phyloP scores from a whole-genome alignment of 1,284 basidiomycete genomes.

The Sanguinoderma infundibulare region DNA sequence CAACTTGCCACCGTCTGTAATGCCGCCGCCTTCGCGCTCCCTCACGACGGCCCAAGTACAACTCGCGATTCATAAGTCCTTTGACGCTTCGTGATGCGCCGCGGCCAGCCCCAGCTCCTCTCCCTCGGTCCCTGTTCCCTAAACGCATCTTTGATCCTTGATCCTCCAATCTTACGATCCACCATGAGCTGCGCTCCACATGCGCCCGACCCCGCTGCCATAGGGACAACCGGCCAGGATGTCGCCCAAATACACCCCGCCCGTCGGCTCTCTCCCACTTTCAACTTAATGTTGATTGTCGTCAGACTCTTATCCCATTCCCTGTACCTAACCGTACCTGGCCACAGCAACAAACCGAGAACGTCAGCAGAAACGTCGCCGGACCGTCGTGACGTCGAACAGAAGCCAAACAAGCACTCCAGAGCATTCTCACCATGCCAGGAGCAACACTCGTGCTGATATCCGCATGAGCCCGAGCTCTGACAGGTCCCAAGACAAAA shows the following conservation, averaged over 20 bases:
- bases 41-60: no score
- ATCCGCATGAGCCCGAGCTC: background rate
- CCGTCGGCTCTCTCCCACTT: background rate
- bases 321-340: no score
- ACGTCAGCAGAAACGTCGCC: background rate
- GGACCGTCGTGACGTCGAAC: background rate
- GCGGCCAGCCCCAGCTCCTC: no score
- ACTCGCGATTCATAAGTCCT: no score
- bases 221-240: constrained; percentile 19
- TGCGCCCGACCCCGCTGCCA: constrained; percentile 15
- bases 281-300: no score
- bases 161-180: background rate
- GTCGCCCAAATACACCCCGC: background rate
- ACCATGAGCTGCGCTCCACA: background rate
- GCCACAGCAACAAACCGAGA: background rate
- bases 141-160: background rate
- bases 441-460: no score
- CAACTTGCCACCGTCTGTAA: no score
- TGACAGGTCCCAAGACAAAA: background rate
- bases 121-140: background rate
- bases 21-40: no score
- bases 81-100: background rate
- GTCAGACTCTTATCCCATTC: no score
- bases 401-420: background rate
- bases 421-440: no score